These are phyloP conservation scores for Dendrobium officinale DNA, from an alignment of 106 monocot genomes.

Conservation along the genomic window DNA sequence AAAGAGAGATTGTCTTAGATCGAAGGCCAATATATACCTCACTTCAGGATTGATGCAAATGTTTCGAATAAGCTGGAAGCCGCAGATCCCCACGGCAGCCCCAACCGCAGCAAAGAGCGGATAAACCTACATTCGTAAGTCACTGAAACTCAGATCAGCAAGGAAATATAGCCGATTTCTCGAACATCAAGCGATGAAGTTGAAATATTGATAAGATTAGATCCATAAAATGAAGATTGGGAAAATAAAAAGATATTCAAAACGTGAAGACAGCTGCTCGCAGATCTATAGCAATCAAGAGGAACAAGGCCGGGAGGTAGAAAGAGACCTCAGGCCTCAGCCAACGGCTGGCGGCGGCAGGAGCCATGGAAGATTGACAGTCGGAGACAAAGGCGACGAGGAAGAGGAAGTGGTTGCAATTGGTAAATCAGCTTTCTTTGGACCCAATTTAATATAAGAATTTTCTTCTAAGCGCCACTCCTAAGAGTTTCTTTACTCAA, in stretches of 20 bases:
- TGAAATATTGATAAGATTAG: not conserved
- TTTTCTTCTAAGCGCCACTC: too few species aligned
- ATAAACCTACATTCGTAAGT: constrained; percentile 31
- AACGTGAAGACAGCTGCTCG: too few species aligned
- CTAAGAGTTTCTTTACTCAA: too few species aligned
- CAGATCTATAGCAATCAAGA: not conserved
- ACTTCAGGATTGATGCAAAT: constrained; percentile 52
- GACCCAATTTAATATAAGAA: not conserved
- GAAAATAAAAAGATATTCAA: not conserved
- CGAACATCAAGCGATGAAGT: not conserved
- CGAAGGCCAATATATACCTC: constrained; percentile 6
- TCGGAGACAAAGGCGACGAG: not conserved
- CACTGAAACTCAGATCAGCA: not conserved
- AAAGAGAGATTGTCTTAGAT: not conserved
- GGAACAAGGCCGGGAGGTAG: not conserved
- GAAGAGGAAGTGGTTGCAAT: not conserved
- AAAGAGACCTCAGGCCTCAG: constrained; percentile 42
- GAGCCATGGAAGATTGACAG: constrained; percentile 10
- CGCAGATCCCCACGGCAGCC: constrained; percentile 48
- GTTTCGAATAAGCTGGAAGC: constrained; percentile 40
- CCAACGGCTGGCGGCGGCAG: constrained; percentile 27
- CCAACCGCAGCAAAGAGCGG: constrained; percentile 61
- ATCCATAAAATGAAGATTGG: not conserved
- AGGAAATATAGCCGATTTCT: not conserved
- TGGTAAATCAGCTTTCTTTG: not conserved